phyloP scores from a whole-genome alignment of 2,329 filamentous ascomycete genomes.

The Penicillium sp. region DNA sequence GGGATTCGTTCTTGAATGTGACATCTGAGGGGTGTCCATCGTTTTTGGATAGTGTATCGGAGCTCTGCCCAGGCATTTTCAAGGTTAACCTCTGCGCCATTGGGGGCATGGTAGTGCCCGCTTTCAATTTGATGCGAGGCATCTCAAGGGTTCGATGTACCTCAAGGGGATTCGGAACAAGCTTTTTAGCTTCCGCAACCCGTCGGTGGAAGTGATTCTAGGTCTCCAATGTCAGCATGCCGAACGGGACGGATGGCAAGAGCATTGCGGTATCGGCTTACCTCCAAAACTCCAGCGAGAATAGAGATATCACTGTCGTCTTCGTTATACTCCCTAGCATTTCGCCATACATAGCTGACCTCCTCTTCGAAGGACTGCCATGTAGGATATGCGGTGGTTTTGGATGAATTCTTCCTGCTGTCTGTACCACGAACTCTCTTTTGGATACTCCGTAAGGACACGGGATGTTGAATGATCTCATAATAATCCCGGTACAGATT shows the following conservation, averaged over 20 bases:
- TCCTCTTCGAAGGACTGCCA: slow-evolving; percentile 83
- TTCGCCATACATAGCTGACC: slow-evolving; percentile 78
- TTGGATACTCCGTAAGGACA: slow-evolving; percentile 74
- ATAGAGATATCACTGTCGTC: slow-evolving; percentile 82
- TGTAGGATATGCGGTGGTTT: slow-evolving; percentile 69
- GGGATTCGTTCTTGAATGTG: slow-evolving; percentile 55
- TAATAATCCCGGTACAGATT: slow-evolving; percentile 78
- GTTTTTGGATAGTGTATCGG: slow-evolving; percentile 49
- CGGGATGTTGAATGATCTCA: slow-evolving; percentile 74
- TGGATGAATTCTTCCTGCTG: slow-evolving; percentile 62
- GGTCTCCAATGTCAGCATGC: slow-evolving; percentile 15
- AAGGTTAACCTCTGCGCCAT: slow-evolving; percentile 67
- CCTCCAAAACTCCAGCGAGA: slow-evolving; percentile 76
- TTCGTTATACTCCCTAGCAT: slow-evolving; percentile 87
- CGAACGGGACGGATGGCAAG: not conserved
- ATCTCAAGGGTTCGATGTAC: slow-evolving; percentile 47
- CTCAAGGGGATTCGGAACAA: slow-evolving; percentile 64
- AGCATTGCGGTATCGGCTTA: slow-evolving; percentile 38
- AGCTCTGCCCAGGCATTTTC: slow-evolving; percentile 62
- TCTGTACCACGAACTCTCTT: slow-evolving; percentile 74
- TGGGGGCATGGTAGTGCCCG: slow-evolving; percentile 50
- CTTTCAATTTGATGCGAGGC: slow-evolving; percentile 78
- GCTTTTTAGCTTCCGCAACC: slow-evolving; percentile 69
- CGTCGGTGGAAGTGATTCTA: slow-evolving; percentile 69
- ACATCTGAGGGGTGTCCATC: slow-evolving; percentile 46